Conservation (phyloP, 179 eudicot species). For the Gypsophila paniculata region DNA sequence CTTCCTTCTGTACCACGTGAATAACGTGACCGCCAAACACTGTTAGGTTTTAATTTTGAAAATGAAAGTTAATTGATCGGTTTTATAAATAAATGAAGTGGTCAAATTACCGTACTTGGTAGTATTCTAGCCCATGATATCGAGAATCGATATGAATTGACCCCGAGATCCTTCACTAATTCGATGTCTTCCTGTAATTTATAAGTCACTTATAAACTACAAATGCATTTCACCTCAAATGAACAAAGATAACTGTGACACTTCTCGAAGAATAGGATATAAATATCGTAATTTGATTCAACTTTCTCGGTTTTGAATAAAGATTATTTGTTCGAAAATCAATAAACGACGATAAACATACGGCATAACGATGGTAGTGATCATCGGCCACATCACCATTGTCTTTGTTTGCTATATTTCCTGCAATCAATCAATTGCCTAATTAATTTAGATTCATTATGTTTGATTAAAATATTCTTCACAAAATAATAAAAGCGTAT, state of each 20-base stretch:
- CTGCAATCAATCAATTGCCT: constrained; percentile 28
- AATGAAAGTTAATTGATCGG: too few species aligned
- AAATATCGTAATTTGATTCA: too few species aligned
- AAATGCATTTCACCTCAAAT: too few species aligned
- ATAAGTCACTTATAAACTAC: too few species aligned
- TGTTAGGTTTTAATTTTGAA: too few species aligned
- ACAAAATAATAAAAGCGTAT: too few species aligned
- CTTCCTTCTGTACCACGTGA: constrained; percentile 35
- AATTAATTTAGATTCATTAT: too few species aligned
- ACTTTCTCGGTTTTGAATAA: too few species aligned
- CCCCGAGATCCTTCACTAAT: constrained; percentile 55
- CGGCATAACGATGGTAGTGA: constrained; percentile 77
- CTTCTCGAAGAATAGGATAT: too few species aligned
- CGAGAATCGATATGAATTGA: constrained; percentile 75
- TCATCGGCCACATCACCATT: constrained; percentile 74
- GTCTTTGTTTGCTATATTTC: constrained; percentile 34
- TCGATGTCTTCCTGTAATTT: constrained; percentile 76
- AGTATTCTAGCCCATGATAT: constrained; percentile 81
- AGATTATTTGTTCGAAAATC: too few species aligned
- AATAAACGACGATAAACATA: constrained; percentile 7
- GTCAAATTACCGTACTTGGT: constrained; percentile 49
- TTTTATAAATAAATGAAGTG: background rate
- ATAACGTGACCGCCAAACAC: constrained; percentile 7
- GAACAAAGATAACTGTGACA: too few species aligned
- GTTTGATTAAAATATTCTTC: too few species aligned